Evolutionary conservation across 805 yeast genomes (phyloP).

Genomic region (Lipomyces starkeyi): DNA sequence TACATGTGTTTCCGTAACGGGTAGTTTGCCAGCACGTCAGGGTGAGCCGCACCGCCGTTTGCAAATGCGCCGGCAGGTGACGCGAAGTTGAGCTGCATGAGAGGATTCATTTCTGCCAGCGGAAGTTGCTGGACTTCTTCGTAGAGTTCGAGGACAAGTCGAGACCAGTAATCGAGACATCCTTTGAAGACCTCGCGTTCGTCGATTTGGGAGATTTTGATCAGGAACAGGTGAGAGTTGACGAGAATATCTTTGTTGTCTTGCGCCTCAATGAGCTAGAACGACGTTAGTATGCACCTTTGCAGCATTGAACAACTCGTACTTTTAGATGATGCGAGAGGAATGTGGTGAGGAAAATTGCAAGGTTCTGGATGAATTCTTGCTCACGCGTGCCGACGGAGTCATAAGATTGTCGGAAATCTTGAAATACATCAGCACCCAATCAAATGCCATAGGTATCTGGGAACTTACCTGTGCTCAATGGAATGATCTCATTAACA

Average conservation of each 20-base stretch:
- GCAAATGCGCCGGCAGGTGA: conserved; percentile 49
- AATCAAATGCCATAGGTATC: neutral
- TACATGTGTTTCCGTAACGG: conserved; percentile 88
- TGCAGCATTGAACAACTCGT: neutral
- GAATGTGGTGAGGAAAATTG: conserved; percentile 88
- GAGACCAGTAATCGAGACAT: conserved; percentile 92
- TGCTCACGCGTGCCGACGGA: conserved; percentile 83
- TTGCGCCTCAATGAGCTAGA: conserved; percentile 50
- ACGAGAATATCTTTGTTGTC: conserved; percentile 64
- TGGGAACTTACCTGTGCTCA: conserved; percentile 38
- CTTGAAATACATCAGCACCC: conserved; percentile 41
- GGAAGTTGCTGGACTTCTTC: conserved; percentile 86
- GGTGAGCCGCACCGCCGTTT: conserved; percentile 82
- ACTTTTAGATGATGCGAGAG: conserved; percentile 73
- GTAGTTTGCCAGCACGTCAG: conserved; percentile 72
- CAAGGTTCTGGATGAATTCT: conserved; percentile 92
- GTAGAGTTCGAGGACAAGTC: conserved; percentile 79
- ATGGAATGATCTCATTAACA: conserved; percentile 71
- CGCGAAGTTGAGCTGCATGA: conserved; percentile 64
- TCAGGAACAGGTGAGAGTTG: conserved; percentile 77
- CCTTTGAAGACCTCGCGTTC: conserved; percentile 96
- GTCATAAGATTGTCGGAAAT: conserved; percentile 72
- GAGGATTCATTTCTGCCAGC: conserved; percentile 70
- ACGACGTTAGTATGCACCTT: conserved; percentile 7
- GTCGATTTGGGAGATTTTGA: conserved; percentile 85